These are phyloP conservation scores for Fusarium sp. DNA, from an alignment of 2,329 filamentous ascomycete genomes.

Conservation along the genomic window DNA sequence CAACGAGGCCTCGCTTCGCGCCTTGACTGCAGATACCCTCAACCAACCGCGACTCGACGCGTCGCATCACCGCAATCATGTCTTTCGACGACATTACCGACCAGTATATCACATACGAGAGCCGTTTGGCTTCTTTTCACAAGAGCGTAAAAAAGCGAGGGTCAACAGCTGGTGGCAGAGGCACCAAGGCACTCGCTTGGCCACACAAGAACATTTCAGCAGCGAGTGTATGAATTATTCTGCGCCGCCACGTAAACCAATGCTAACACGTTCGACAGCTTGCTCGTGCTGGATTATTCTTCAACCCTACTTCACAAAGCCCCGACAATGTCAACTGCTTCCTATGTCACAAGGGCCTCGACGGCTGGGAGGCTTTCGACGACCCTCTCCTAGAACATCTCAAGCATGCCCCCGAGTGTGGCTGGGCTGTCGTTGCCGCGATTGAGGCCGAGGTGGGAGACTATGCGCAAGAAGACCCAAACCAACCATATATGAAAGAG, in stretches of 20 bases:
- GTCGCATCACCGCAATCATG: constrained; percentile 42
- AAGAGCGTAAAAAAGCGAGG: constrained; percentile 73
- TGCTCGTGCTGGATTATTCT: constrained; percentile 92
- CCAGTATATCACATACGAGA: constrained; percentile 72
- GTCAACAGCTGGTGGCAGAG: constrained; percentile 67
- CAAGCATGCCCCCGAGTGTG: constrained; percentile 83
- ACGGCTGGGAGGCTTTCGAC: constrained; percentile 92
- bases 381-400: constrained; percentile 87
- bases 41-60: constrained; percentile 32
- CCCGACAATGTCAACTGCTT: constrained; percentile 94
- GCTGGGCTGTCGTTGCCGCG: constrained; percentile 81
- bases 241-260: constrained; percentile 3
- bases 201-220: constrained; percentile 67
- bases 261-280: constrained; percentile 66
- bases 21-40: constrained; percentile 24
- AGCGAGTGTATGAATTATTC: constrained; percentile 42
- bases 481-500: constrained; percentile 74
- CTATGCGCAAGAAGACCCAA: constrained; percentile 78
- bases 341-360: constrained; percentile 83
- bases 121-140: constrained; percentile 84
- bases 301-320: constrained; percentile 77
- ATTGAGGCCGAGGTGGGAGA: constrained; percentile 71
- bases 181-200: constrained; percentile 74
- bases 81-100: constrained; percentile 53
- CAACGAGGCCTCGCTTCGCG: constrained; percentile 30